These are phyloP conservation scores for Botrytis tulipae DNA, from an alignment of 2,329 filamentous ascomycete species.

Conservation along the genomic window DNA sequence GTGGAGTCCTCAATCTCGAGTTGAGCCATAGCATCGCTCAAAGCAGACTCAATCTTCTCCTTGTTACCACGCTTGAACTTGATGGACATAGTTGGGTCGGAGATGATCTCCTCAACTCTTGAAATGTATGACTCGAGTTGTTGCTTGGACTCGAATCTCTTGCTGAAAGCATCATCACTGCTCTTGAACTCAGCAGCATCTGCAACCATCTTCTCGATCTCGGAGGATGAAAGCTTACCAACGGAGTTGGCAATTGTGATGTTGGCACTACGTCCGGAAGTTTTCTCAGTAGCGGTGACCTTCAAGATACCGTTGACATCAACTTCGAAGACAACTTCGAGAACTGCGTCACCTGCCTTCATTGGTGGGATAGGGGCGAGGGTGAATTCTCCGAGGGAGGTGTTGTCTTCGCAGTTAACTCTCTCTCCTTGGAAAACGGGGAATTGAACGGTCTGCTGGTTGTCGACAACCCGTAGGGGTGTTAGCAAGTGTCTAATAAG, in stretches of 20 bases:
- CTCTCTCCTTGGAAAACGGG: conserved; percentile 95
- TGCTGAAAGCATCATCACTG: conserved; percentile 97
- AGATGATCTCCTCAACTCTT: conserved; percentile 98
- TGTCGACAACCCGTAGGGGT: conserved; percentile 2
- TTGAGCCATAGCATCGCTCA: conserved; percentile 95
- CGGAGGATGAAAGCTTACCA: conserved; percentile 88
- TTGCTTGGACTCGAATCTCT: conserved; percentile 98
- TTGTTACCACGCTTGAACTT: conserved; percentile 99
- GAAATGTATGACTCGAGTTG: conserved; percentile 99
- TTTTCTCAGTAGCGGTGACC: conserved; percentile 99
- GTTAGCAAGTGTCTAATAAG: neutral
- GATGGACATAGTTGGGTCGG: conserved; percentile 89
- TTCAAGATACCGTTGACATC: conserved; percentile 99
- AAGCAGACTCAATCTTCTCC: conserved; percentile 98
- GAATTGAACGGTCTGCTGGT: conserved; percentile 61
- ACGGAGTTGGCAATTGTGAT: conserved; percentile 99
- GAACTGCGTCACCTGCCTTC: conserved; percentile 76
- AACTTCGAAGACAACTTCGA: conserved; percentile 98
- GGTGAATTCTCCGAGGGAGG: conserved; percentile 94
- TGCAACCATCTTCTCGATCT: conserved; percentile 97
- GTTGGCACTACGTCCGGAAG: conserved; percentile 95
- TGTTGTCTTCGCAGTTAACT: conserved; percentile 98
- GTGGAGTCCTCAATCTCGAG: conserved; percentile 91
- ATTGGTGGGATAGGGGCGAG: conserved; percentile 84
- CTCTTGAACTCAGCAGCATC: conserved; percentile 98